phyloP scores from a whole-genome alignment of 108 stramenopile genomes.

The Conticribra weissflogii region DNA sequence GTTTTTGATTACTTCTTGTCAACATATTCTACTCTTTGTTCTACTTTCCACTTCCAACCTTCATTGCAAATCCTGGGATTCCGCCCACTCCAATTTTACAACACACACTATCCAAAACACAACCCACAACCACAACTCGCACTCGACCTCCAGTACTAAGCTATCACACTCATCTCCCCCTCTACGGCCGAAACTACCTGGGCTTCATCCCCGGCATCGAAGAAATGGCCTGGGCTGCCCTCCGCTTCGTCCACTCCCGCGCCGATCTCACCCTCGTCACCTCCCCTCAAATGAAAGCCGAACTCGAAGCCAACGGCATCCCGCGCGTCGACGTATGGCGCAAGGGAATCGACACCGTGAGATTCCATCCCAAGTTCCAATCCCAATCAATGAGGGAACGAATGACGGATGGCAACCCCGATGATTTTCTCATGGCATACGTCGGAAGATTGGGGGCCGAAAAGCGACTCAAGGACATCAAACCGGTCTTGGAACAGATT shows the following conservation, averaged over 20 bases:
- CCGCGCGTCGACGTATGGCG: constrained; percentile 94
- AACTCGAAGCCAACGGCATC: constrained; percentile 85
- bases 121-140: too few relatives aligned
- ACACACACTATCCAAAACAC: too few relatives aligned
- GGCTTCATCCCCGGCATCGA: constrained; percentile 83
- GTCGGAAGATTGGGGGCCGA: constrained; percentile 91
- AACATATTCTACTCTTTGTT: too few relatives aligned
- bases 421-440: constrained; percentile 90
- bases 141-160: constrained; percentile 54
- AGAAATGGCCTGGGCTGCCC: constrained; percentile 68
- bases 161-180: constrained; percentile 96
- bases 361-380: constrained; percentile 88
- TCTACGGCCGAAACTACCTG: constrained; percentile 89
- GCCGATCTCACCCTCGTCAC: constrained; percentile 96
- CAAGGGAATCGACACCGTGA: constrained; percentile 93
- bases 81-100: too few relatives aligned
- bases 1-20: too few relatives aligned
- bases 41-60: too few relatives aligned
- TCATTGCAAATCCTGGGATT: too few relatives aligned
- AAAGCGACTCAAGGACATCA: constrained; percentile 80
- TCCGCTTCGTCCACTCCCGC: constrained; percentile 80
- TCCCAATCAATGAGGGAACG: constrained; percentile 65
- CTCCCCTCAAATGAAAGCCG: constrained; percentile 89
- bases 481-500: constrained; percentile 79
- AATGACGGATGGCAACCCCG: constrained; percentile 84